Evolutionary conservation across 31 red algal species (phyloP), one percentile per base, ranked within the genome.

Genomic region (Porphyra umbilicalis): DNA sequence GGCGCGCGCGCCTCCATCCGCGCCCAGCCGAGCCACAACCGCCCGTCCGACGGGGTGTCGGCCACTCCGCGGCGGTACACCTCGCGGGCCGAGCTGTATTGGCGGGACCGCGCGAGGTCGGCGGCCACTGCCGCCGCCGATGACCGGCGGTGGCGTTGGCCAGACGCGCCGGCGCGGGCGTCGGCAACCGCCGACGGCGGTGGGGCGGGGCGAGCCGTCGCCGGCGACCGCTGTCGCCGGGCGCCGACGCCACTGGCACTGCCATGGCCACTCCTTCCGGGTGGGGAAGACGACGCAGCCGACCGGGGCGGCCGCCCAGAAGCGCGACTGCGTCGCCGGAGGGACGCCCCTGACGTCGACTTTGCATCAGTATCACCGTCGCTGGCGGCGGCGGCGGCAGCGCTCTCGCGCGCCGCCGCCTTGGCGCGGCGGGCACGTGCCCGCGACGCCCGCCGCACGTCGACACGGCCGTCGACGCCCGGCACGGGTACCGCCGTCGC

Each of bases 11-110:
- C 79, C 35, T 87, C 85, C 78, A 82, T 57, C 34, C 86, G 79
- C 11, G 95, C 91, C 82, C 89, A 80, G 15, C 88, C 86, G 32
- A 97, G 89, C 88, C 92, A 97, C 38, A 84, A 75, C n/a, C 95
- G 82, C 32, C 89, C 92, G 39, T 97, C 95, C 6, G 86, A 83
- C 11, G 90, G 83, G 77, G 87, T 88, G 83, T 89, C 36, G 37
- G 68, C 36, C 31, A 95, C 25, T 77, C 85, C 84, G 80, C 87
- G 86, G 29, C 75, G 85, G 76, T 89, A 95, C 76, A 88, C 71
- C 7, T 39, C 36, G 35, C 81, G 81, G 36, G 81, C 81, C 10
- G 57, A 13, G 13, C 30, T 29, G 57, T 71, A 71, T 29, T 71
- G 57, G 57, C 57, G 57, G 57, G 57, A 13, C 11, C 57, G 57